Evolutionary conservation across 306 rosid species (phyloP).

Genomic region (Vicia sativa): DNA sequence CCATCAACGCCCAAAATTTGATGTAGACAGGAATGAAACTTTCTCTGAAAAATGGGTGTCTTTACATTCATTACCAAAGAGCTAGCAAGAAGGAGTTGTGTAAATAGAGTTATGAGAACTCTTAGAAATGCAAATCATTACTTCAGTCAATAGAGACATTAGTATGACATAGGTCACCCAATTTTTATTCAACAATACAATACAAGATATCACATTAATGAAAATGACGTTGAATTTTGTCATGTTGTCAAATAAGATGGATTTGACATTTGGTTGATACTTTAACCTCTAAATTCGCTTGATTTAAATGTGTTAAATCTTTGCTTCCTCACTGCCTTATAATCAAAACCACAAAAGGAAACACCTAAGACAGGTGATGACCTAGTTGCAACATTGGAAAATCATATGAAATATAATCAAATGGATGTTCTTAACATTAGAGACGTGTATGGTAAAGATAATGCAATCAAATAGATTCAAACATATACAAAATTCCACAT

Average conservation of each 20-base stretch:
- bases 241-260: neutral
- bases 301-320: neutral
- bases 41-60: neutral
- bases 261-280: neutral
- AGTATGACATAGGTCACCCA: too few relatives aligned
- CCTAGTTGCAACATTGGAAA: neutral
- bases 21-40: neutral
- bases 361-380: neutral
- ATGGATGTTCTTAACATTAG: neutral
- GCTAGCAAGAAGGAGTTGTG: neutral
- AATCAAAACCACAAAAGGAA: neutral
- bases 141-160: neutral
- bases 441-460: neutral
- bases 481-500: neutral
- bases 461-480: neutral
- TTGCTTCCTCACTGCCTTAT: neutral
- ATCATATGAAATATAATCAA: neutral
- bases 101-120: neutral
- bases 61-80: neutral
- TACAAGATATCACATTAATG: neutral
- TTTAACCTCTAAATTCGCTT: neutral
- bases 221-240: neutral
- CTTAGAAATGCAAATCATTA: neutral
- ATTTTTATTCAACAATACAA: neutral
- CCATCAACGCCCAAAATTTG: neutral